A percentile compares a stretch with the other conserved stretches of the same genome.
phyloP scores from a whole-genome alignment of 352 stramenopile species.

The Hyaloperonospora arabidopsidis region DNA sequence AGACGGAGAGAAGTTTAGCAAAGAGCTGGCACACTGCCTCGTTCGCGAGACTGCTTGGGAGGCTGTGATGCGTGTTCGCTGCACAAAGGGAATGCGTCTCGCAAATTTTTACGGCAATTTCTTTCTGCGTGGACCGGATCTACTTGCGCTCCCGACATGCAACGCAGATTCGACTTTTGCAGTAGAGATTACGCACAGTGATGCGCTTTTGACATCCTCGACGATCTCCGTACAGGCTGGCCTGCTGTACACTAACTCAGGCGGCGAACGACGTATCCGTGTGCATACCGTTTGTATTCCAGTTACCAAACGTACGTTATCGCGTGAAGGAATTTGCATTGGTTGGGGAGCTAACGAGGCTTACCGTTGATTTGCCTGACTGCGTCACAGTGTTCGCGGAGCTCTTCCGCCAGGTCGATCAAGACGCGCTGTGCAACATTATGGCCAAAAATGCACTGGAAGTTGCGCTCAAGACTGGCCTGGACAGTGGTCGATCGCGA shows the following conservation, averaged over 20 bases:
- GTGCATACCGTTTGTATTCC: constrained; percentile 96
- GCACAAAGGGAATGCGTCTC: constrained; percentile 95
- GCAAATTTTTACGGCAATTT: constrained; percentile 99
- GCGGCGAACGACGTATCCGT: constrained; percentile 95
- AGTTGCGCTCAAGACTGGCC: constrained; percentile 88
- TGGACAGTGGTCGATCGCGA: constrained; percentile 90
- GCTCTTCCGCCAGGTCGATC: constrained; percentile 89
- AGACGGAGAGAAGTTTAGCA: constrained; percentile 91
- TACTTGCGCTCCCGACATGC: constrained; percentile 94
- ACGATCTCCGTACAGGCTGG: constrained; percentile 95
- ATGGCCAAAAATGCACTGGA: constrained; percentile 94
- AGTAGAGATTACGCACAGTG: constrained; percentile 96
- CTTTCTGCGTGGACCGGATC: constrained; percentile 94
- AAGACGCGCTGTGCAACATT: constrained; percentile 91
- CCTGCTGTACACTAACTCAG: constrained; percentile 96
- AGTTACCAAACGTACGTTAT: constrained; percentile 75
- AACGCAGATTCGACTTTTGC: constrained; percentile 94
- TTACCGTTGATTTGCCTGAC: constrained; percentile 1
- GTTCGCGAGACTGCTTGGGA: constrained; percentile 92
- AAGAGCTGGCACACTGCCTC: constrained; percentile 88
- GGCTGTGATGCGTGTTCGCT: constrained; percentile 95
- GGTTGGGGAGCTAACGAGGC: background rate
- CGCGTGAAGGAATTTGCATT: background rate
- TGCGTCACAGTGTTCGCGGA: constrained; percentile 72
- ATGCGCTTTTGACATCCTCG: constrained; percentile 88